phyloP scores from a whole-genome alignment of 495 filamentous ascomycete species.

The Neurospora tetrasperma region DNA sequence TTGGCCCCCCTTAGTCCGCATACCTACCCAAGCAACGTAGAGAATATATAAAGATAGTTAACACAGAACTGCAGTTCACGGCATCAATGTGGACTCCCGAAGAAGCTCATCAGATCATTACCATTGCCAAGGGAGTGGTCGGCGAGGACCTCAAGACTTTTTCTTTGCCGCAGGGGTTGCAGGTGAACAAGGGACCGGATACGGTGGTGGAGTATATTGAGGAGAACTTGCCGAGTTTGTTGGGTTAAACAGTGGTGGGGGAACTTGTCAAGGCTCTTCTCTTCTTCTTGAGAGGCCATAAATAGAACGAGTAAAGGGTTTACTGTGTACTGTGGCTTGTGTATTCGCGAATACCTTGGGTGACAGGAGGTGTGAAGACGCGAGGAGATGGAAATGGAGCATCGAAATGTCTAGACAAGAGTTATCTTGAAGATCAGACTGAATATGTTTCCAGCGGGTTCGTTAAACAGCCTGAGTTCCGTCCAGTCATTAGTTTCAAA shows the following conservation, averaged over 20 bases:
- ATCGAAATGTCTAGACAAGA: background rate
- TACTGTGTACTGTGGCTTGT: too few relatives aligned
- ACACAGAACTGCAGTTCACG: conserved; percentile 18
- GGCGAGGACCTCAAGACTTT: conserved; percentile 40
- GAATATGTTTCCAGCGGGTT: background rate
- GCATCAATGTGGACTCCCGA: conserved; percentile 61
- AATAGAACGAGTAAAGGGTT: too few relatives aligned
- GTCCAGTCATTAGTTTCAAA: too few relatives aligned
- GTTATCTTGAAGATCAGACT: background rate
- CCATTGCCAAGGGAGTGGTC: conserved; percentile 38
- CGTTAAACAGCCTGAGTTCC: too few relatives aligned
- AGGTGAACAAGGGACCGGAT: conserved; percentile 54
- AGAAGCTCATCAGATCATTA: conserved; percentile 44
- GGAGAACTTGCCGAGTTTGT: conserved; percentile 44
- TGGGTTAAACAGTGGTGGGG: conserved; percentile 17
- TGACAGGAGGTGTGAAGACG: background rate
- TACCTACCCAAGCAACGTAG: background rate
- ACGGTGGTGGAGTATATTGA: conserved; percentile 54
- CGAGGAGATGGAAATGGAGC: background rate
- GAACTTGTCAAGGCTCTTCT: too few relatives aligned
- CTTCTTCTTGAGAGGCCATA: too few relatives aligned
- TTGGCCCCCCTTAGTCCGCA: background rate
- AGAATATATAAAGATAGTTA: background rate
- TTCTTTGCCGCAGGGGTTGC: conserved; percentile 53
- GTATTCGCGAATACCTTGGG: background rate